Conservation (phyloP, 257 asterid genomes). For the Gentiana dahurica region DNA sequence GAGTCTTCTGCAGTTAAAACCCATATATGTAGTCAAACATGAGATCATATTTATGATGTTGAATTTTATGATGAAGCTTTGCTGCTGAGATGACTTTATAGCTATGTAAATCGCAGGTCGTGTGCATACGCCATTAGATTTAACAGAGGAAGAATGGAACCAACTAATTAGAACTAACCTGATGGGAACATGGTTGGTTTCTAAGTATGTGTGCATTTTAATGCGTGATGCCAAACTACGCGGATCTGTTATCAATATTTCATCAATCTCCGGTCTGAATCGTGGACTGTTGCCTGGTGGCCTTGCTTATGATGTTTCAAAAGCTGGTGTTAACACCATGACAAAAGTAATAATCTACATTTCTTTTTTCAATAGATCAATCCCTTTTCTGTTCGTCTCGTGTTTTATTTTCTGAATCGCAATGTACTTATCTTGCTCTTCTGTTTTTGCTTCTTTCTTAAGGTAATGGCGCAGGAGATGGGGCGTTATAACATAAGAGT, state of each 20-base stretch:
- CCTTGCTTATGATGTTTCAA: slow-evolving; percentile 45
- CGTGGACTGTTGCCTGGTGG: slow-evolving; percentile 46
- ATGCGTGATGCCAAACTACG: slow-evolving; percentile 33
- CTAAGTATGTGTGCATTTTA: slow-evolving; percentile 30
- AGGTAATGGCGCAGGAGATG: slow-evolving; percentile 32
- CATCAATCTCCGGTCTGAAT: slow-evolving; percentile 49
- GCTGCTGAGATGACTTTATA: too few species aligned
- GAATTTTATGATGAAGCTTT: too few species aligned
- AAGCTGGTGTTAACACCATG: slow-evolving; percentile 37
- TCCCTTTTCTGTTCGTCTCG: too few species aligned
- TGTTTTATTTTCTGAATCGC: too few species aligned
- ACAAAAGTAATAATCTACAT: slow-evolving; percentile 31
- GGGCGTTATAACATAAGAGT: slow-evolving; percentile 26
- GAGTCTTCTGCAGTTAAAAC: too few species aligned
- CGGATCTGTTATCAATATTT: slow-evolving; percentile 49
- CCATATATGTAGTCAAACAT: too few species aligned
- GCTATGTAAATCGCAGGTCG: slow-evolving; percentile 2
- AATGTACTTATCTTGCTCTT: too few species aligned
- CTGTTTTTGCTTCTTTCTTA: too few species aligned
- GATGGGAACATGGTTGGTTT: slow-evolving; percentile 46
- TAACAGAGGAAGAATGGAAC: slow-evolving; percentile 49
- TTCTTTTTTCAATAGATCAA: too few species aligned
- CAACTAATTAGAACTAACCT: slow-evolving; percentile 24
- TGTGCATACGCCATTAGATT: slow-evolving; percentile 19
- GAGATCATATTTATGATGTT: too few species aligned